Evolutionary conservation across 768 basidiomycete species (phyloP).

Genomic region (Termitomyces sp.): DNA sequence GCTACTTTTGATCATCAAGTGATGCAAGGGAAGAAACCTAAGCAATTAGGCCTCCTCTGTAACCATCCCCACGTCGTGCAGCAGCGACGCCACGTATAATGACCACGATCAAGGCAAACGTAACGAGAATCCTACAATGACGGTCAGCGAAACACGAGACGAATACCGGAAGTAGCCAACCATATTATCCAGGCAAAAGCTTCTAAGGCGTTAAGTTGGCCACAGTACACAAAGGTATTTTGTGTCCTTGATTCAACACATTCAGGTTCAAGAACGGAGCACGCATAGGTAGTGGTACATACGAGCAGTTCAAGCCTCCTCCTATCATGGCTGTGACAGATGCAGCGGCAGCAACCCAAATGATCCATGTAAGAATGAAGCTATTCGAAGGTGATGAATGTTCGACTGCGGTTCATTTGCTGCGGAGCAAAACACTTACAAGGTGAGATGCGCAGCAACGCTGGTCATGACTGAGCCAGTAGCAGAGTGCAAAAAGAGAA

Average conservation of each 20-base stretch:
- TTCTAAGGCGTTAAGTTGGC: conserved; percentile 69
- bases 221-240: conserved; percentile 53
- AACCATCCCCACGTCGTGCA: conserved; percentile 62
- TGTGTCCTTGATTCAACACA: conserved; percentile 25
- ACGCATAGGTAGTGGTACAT: conserved; percentile 16
- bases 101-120: conserved; percentile 52
- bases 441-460: conserved; percentile 56
- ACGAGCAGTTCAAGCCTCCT: conserved; percentile 69
- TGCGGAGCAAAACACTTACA: conserved; percentile 35
- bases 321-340: conserved; percentile 61
- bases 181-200: conserved; percentile 75
- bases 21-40: background rate
- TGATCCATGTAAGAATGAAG: conserved; percentile 64
- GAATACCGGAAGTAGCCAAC: conserved; percentile 30
- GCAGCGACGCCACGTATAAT: conserved; percentile 55
- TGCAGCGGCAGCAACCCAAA: conserved; percentile 73
- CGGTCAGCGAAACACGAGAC: background rate
- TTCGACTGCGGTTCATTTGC: background rate
- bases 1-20: background rate
- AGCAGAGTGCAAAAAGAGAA: conserved; percentile 48
- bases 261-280: background rate
- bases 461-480: conserved; percentile 48
- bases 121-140: conserved; percentile 51
- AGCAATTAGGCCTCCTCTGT: conserved; percentile 46
- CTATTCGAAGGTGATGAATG: conserved; percentile 27